Conservation (phyloP, 352 stramenopile species). For the Phytophthora ramorum region DNA sequence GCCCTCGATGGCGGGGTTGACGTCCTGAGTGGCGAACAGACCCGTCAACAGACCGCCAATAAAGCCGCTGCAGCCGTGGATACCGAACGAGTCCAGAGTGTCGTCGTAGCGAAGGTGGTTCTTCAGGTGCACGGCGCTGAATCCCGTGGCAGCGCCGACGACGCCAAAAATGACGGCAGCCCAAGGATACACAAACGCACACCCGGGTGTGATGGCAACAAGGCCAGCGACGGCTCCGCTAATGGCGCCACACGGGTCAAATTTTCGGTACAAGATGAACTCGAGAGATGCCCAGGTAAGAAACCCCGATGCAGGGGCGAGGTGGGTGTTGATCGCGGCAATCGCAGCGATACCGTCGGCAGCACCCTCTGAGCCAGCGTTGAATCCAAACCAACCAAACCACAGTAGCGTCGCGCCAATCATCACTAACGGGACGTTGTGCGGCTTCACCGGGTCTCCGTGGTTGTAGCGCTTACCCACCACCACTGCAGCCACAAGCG, state of each 20-base stretch:
- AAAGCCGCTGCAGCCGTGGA: constrained; percentile 75
- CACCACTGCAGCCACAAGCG: constrained; percentile 68
- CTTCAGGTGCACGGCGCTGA: constrained; percentile 63
- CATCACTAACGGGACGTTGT: constrained; percentile 88
- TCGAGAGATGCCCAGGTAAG: constrained; percentile 73
- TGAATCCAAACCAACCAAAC: constrained; percentile 89
- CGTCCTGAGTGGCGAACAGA: constrained; percentile 61
- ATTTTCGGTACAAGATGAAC: constrained; percentile 56
- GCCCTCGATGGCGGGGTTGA: constrained; percentile 57
- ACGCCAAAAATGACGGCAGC: constrained; percentile 77
- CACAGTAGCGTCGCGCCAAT: constrained; percentile 76
- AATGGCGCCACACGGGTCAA: constrained; percentile 67
- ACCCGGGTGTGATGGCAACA: constrained; percentile 74
- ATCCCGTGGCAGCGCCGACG: constrained; percentile 58
- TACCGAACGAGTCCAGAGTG: constrained; percentile 77
- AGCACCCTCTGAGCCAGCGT: constrained; percentile 66
- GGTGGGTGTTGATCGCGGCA: constrained; percentile 78
- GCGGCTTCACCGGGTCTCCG: constrained; percentile 66
- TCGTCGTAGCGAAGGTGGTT: constrained; percentile 76
- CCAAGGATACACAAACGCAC: constrained; percentile 72
- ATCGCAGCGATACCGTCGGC: constrained; percentile 70
- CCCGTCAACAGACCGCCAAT: constrained; percentile 68
- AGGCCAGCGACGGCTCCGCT: constrained; percentile 72
- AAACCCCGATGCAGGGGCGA: constrained; percentile 66
- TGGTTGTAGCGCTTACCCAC: constrained; percentile 81